A percentile compares a stretch with the other conserved stretches of the same genome.
These are phyloP conservation scores for Raphanus sativus DNA, from an alignment of 345 rosid genomes.

Conservation along the genomic window DNA sequence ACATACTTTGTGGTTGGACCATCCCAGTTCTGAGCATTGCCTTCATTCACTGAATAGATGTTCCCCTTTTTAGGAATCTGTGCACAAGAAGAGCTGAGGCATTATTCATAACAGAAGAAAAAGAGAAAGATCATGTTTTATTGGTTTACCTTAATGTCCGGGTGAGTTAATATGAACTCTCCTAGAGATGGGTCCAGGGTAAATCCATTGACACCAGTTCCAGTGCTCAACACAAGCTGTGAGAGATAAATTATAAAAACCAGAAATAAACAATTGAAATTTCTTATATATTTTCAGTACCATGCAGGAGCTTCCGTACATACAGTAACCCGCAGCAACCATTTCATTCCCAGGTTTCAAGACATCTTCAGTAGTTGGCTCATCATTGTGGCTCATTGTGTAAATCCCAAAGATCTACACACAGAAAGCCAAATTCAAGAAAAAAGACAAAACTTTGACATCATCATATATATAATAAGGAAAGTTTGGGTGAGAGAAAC, in stretches of 20 bases:
- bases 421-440: conserved; percentile 27
- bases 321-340: conserved; percentile 98
- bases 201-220: conserved; percentile 89
- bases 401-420: conserved; percentile 94
- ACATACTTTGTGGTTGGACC: conserved; percentile 91
- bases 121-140: neutral
- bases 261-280: neutral
- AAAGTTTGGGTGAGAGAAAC: conserved; percentile 18
- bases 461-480: neutral
- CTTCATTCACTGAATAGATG: conserved; percentile 97
- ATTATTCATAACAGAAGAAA: neutral
- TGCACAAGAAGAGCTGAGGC: conserved; percentile 2
- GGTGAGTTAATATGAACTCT: conserved; percentile 94
- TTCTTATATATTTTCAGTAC: conserved; percentile 42
- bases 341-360: conserved; percentile 89
- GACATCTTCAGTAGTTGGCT: conserved; percentile 77
- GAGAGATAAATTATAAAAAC: conserved; percentile 14
- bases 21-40: conserved; percentile 98
- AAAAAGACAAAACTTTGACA: conserved; percentile 9
- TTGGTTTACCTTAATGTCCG: conserved; percentile 73
- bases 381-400: conserved; percentile 58
- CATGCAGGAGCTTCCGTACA: conserved; percentile 99
- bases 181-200: conserved; percentile 98
- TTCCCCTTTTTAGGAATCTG: conserved; percentile 93
- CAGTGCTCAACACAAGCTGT: conserved; percentile 93